These are phyloP conservation scores for Ploettnerulaceae sp. DNA, from an alignment of 2,329 filamentous ascomycete genomes.

Conservation along the genomic window DNA sequence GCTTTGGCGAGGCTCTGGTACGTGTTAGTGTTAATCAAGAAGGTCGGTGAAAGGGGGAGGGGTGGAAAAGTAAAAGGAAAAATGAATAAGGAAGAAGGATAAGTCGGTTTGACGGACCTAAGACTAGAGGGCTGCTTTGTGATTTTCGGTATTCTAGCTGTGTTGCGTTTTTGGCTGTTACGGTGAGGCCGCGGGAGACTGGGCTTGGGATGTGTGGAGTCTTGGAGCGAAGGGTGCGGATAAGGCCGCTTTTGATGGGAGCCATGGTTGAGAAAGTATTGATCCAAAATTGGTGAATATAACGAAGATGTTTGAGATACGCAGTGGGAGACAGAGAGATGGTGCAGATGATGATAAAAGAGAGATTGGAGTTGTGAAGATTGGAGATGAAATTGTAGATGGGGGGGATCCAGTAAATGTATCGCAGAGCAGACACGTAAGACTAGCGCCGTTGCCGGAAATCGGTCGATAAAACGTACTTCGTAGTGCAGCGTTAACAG, in stretches of 20 bases:
- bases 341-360: not conserved
- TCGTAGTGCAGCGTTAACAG: conserved; percentile 8
- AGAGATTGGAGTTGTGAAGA: not conserved
- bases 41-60: not conserved
- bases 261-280: conserved; percentile 11
- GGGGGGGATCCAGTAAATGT: not conserved
- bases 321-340: not conserved
- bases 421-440: conserved; percentile 7
- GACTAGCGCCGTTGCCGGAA: conserved; percentile 1
- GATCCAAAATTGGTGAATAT: not conserved
- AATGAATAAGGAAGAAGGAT: too few relatives aligned
- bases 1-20: not conserved
- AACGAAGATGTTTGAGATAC: not conserved
- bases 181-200: conserved; percentile 16
- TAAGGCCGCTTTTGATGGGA: conserved; percentile 16
- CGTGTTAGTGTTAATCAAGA: not conserved
- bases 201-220: conserved; percentile 5
- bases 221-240: conserved; percentile 15
- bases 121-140: not conserved
- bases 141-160: conserved; percentile 1
- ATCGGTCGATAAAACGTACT: not conserved
- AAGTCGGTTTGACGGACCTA: not conserved
- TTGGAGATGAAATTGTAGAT: not conserved
- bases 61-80: too few relatives aligned
- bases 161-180: conserved; percentile 13